Percentiles rank a stretch among this genome's conserved stretches.
phyloP scores from a whole-genome alignment of 805 yeast genomes.

The Starmerella apicola region DNA sequence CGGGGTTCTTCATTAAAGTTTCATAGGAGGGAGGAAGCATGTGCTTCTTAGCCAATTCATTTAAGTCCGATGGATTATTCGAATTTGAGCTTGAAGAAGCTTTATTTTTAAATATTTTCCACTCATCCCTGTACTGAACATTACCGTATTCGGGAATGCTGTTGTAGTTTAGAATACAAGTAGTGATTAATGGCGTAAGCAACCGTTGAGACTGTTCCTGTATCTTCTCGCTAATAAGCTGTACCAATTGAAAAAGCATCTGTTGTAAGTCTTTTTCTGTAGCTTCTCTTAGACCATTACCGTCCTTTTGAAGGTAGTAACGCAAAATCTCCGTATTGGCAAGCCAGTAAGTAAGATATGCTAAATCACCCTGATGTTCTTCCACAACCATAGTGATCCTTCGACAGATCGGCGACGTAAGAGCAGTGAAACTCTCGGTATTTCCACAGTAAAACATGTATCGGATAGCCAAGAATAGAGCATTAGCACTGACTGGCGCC shows the following conservation, averaged over 20 bases:
- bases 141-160: conserved; percentile 73
- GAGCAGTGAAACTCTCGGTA: conserved; percentile 13
- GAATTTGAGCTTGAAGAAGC: conserved; percentile 24
- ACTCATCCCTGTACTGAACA: conserved; percentile 61
- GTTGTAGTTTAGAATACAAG: conserved; percentile 45
- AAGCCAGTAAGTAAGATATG: conserved; percentile 68
- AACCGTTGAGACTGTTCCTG: conserved; percentile 10
- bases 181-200: conserved; percentile 17
- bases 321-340: conserved; percentile 64
- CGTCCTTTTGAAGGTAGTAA: conserved; percentile 61
- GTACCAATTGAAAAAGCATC: conserved; percentile 10
- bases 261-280: conserved; percentile 21
- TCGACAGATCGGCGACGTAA: conserved; percentile 26
- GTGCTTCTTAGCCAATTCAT: conserved; percentile 63
- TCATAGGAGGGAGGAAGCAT: conserved; percentile 70
- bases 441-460: conserved; percentile 30
- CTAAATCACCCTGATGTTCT: conserved; percentile 28
- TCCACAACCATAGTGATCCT: conserved; percentile 27
- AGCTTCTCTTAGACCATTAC: conserved; percentile 29
- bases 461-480: conserved; percentile 31
- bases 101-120: conserved; percentile 52
- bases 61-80: conserved; percentile 35
- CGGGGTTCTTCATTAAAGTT: conserved; percentile 68
- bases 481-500: conserved; percentile 33
- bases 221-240: conserved; percentile 6